phyloP scores from a whole-genome alignment of 139 green algal species.

The Picocystis salinarum region DNA sequence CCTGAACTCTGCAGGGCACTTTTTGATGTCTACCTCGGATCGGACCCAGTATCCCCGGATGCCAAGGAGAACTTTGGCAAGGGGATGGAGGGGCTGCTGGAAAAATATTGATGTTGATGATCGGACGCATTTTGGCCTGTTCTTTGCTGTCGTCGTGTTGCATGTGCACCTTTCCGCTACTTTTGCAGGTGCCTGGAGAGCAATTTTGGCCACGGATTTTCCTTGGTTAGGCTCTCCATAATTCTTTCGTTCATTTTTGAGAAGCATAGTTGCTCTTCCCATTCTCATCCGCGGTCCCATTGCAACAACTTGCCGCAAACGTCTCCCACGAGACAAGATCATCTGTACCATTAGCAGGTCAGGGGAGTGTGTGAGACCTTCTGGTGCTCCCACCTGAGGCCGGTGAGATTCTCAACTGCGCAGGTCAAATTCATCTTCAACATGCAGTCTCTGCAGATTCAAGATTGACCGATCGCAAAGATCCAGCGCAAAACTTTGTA shows the following conservation, averaged over 20 bases:
- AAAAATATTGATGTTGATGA: conserved; percentile 1
- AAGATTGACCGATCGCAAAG: too few relatives aligned
- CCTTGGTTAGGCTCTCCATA: background rate
- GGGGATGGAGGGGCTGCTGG: conserved; percentile 17
- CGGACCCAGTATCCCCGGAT: conserved; percentile 28
- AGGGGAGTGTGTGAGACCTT: too few relatives aligned
- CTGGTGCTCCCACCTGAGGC: too few relatives aligned
- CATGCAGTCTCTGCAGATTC: too few relatives aligned
- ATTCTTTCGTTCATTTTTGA: background rate
- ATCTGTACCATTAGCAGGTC: too few relatives aligned
- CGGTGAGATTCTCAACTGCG: too few relatives aligned
- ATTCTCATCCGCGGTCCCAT: too few relatives aligned
- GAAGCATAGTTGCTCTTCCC: too few relatives aligned
- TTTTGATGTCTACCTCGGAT: conserved; percentile 46
- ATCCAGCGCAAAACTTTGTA: too few relatives aligned
- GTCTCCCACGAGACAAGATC: too few relatives aligned
- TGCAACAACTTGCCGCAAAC: too few relatives aligned
- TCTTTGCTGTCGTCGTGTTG: background rate
- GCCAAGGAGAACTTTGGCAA: conserved; percentile 35
- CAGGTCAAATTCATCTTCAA: too few relatives aligned
- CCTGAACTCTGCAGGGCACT: conserved; percentile 24
- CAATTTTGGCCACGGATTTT: background rate
- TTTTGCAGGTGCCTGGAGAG: background rate
- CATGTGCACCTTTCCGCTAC: background rate
- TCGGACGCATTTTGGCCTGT: background rate